Evolutionary conservation across 371 early-diverging fungal genomes (phyloP), one percentile per base, ranked within the genome.

Genomic region (Blakeslea trispora): DNA sequence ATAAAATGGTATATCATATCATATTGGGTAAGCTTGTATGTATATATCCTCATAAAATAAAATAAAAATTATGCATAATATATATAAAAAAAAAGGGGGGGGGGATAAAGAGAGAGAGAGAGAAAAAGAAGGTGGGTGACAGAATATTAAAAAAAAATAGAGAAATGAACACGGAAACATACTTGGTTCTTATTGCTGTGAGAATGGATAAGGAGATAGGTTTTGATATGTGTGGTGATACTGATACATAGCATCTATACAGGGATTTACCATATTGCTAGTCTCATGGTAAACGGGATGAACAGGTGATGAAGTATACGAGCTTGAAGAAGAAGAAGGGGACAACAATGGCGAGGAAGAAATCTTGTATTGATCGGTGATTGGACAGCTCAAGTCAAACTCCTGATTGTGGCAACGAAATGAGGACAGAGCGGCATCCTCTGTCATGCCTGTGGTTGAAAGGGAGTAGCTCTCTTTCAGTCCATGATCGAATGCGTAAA

Each of bases 281-380:
- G 61, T 40, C 35, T 58, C 64, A 46, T 50, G 55, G 42, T 59
- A 64, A 18, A 39, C 50, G 40, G 54, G 45, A 49, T 57, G 54
- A 14, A 50, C 54, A 50, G 64, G 64, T 50, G 68, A 62, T 15
- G 65, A 53, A 22, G 59, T 58, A 22, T 59, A 40, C 31, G 70
- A 63, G 22, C 64, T 57, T 7, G 72, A 71, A 18, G 68, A 67
- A n/a, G 72, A 68, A 3, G 68, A 71, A 45, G 59, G 68, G 14
- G 72, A 71, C 31, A 68, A 57, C 6, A 68, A 61, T 11, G 72
- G 72, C 32, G 65, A 71, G 41, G 8, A 19, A 21, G 17, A n/a
- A 13, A 2, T 37, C 3, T 37, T 28, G 28, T 28, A 28, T 7
- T 28, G 28, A 28, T 28, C 7, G 7, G 3, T 28, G 35, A 34